Percentiles rank a stretch among this genome's conserved stretches.
These are phyloP conservation scores for Leishmania aethiopica DNA, from an alignment of 208 protist species.

Conservation along the genomic window DNA sequence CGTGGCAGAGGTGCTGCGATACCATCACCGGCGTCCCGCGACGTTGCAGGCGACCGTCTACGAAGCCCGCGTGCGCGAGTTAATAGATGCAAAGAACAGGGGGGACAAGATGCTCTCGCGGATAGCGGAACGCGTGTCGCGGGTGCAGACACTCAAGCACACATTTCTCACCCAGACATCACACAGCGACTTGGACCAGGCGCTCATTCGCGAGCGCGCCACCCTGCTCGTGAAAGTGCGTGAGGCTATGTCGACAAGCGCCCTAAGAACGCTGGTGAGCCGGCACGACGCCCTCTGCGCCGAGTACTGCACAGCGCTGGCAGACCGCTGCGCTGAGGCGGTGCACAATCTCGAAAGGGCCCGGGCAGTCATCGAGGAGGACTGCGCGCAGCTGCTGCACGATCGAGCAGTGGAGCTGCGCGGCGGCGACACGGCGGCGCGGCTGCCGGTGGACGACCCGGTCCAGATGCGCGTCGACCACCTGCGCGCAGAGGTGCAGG, in stretches of 20 bases:
- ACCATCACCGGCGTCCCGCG: slow-evolving; percentile 80
- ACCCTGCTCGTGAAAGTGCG: slow-evolving; percentile 41
- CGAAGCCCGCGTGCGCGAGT: slow-evolving; percentile 77
- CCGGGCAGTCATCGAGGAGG: slow-evolving; percentile 25
- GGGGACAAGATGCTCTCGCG: slow-evolving; percentile 62
- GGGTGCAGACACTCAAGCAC: slow-evolving; percentile 45
- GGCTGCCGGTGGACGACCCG: slow-evolving; percentile 24
- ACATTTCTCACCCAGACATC: slow-evolving; percentile 32
- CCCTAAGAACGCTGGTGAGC: slow-evolving; percentile 56
- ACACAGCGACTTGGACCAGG: slow-evolving; percentile 33
- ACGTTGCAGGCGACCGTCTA: slow-evolving; percentile 79
- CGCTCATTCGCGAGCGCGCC: slow-evolving; percentile 44
- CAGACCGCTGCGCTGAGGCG: slow-evolving; percentile 36
- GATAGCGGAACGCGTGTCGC: slow-evolving; percentile 54
- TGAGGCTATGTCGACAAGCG: slow-evolving; percentile 45
- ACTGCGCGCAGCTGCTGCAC: slow-evolving; percentile 28
- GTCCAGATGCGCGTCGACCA: slow-evolving; percentile 25
- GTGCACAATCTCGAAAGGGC: slow-evolving; percentile 25
- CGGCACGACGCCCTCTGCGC: slow-evolving; percentile 46
- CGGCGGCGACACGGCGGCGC: slow-evolving; percentile 9
- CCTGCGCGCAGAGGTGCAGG: slow-evolving; percentile 22
- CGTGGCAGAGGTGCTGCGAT: slow-evolving; percentile 66
- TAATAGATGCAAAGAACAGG: slow-evolving; percentile 49
- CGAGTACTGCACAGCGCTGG: slow-evolving; percentile 49
- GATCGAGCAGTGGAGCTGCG: slow-evolving; percentile 30